Base-by-base conservation (phyloP, 345 rosid genomes). In the Anacardium occidentale region DNA sequence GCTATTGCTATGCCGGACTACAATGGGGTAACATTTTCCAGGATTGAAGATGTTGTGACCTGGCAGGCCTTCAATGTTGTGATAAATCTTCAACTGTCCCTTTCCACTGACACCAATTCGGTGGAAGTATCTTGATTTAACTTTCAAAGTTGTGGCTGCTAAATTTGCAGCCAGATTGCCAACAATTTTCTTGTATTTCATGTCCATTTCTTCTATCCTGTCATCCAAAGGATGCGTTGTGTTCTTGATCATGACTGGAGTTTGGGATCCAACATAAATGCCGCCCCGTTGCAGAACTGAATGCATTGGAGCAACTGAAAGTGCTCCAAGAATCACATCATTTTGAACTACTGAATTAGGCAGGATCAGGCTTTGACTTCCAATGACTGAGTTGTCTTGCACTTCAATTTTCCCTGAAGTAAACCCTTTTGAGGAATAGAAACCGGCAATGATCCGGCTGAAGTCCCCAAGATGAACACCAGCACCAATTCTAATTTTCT, bases 381-480 rank as follows among this genome's bases (percentile, higher is more conserved):
- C 91, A 24, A 89, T 76, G 6, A 87, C 91, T 21, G 89, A 81
- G 62, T 85, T 89, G 55, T 85, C 82, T 58, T 85, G 80, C 63
- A 89, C 84, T 70, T 82, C 82, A 60, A 85, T 52, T 64, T 72
- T 81, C 48, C 76, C 71, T 18, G 56, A 66, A 52, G 70, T 63
- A 40, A 82, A 79, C 51, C 93, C 93, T 10, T 9, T 47, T 2
- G 74, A 48, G 57, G 87, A 75, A 64, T 84, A 86, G 77, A 75
- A 82, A 44, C 86, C 83, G 1, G 84, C 18, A 73, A 88, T 72
- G 10, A 88, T 77, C 71, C 87, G 40, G 66, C 91, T 80, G 34
- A 89, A 87, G 79, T 89, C 93, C 57, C 91, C 93, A 15, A 87
- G 85, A 77, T 89, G 93, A 34, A 87, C 91, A 12, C 93, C 91